A percentile compares a stretch with the other conserved stretches of the same genome.
phyloP scores from a whole-genome alignment of 371 early-diverging fungal genomes.

The Mucor saturninus region DNA sequence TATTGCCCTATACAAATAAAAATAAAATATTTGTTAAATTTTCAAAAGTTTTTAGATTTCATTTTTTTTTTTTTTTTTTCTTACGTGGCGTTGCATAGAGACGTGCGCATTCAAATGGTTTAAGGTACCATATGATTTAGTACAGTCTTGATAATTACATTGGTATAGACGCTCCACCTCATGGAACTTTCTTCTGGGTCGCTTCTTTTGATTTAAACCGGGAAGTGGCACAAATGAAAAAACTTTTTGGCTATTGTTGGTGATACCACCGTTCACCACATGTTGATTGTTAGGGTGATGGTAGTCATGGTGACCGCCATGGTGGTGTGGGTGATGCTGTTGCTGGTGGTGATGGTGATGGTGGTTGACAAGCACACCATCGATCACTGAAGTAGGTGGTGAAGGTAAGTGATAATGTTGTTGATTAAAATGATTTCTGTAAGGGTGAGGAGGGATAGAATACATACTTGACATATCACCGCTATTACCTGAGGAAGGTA shows the following conservation, averaged over 20 bases:
- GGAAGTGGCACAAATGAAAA: conserved; percentile 71
- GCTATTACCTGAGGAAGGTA: conserved; percentile 1
- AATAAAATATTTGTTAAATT: not conserved
- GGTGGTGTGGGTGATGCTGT: not conserved
- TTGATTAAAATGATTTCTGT: conserved; percentile 2
- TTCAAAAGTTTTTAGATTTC: not conserved
- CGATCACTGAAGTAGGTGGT: conserved; percentile 36
- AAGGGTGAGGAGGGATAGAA: not conserved
- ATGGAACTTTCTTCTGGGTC: conserved; percentile 71
- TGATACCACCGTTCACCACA: conserved; percentile 7
- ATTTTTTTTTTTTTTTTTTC: not conserved
- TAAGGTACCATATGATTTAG: conserved; percentile 73
- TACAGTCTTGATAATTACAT: conserved; percentile 66
- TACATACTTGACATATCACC: conserved; percentile 5
- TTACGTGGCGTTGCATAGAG: conserved; percentile 73
- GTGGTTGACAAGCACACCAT: conserved; percentile 17
- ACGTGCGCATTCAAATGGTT: conserved; percentile 79
- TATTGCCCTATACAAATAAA: conserved; percentile 33
- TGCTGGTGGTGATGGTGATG: not conserved
- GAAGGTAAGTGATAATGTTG: conserved; percentile 28
- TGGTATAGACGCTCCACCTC: conserved; percentile 75
- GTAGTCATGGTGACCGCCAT: not conserved
- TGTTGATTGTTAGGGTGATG: conserved; percentile 7
- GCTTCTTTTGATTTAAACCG: conserved; percentile 67
- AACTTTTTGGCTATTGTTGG: conserved; percentile 43